Evolutionary conservation across 768 basidiomycete species (phyloP), one percentile per base, ranked within the genome.

Genomic region (Hygrocybe coccinea): DNA sequence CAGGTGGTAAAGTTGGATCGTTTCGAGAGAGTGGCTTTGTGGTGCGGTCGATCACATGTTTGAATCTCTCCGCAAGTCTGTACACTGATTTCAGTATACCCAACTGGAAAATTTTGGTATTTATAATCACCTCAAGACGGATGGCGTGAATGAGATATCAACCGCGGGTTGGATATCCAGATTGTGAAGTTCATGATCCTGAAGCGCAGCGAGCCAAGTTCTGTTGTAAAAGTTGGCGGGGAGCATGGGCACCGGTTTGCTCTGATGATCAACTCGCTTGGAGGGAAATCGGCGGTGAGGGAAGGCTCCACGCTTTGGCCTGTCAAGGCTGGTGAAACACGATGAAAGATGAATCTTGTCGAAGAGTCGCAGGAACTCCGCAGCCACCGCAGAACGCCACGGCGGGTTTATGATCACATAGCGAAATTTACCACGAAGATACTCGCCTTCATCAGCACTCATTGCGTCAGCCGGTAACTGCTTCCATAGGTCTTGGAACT

Each of bases 211-310:
- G 19, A 59, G 55, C 48, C 33, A 59, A 14, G 47, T 22, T 25
- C 55, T 25, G 34, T 59, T 35, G 50, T 59, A 59, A 34, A 59
- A 59, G 22, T 56, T 59, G 5, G 14, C 3, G 17, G 50, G 58
- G 12, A 59, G 50, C 22, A 55, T 48, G 24, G 17, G 43, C 10
- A 33, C 22, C n/a, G 58, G 49, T 15, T 36, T 38, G 25, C 50
- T 25, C 12, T 37, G 11, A 24, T 25, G 22, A 12, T 50, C 25
- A 5, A 15, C 24, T 6, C 50, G 21, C 19, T 34, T 45, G 17
- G 55, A 59, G 21, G 12, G 11, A 35, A 59, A 43, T 21, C 50
- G 41, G 14, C 22, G 35, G 22, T 56, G 55, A 15, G 58, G 58
- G 38, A 59, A 59, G 36, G 50, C 35, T 37, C 58, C 55, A 8